phyloP scores from a whole-genome alignment of 1,284 basidiomycete genomes.

The Heterobasidion parviporum region DNA sequence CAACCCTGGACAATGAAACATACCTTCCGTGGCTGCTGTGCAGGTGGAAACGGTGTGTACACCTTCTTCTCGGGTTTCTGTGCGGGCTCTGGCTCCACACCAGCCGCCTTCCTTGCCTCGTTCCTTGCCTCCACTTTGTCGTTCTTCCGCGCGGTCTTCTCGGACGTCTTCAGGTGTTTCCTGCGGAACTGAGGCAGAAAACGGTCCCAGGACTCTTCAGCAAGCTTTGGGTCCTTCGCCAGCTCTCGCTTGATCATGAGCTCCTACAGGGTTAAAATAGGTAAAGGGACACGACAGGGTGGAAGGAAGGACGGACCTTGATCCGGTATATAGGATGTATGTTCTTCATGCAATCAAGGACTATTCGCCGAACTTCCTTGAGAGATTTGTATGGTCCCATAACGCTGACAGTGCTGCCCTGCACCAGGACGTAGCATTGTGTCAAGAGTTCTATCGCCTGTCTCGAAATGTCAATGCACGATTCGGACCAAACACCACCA shows the following conservation, averaged over 20 bases:
- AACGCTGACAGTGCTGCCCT: constrained; percentile 95
- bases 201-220: constrained; percentile 92
- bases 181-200: constrained; percentile 97
- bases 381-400: constrained; percentile 96
- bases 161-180: constrained; percentile 83
- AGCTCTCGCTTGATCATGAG: constrained; percentile 98
- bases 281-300: not conserved
- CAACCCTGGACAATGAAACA: not conserved
- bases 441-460: constrained; percentile 97
- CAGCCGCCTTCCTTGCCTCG: constrained; percentile 54
- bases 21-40: constrained; percentile 89
- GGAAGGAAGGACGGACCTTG: constrained; percentile 50
- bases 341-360: constrained; percentile 99
- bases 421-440: constrained; percentile 95
- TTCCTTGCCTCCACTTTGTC: constrained; percentile 49
- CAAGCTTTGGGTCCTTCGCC: constrained; percentile 96
- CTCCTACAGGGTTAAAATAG: constrained; percentile 48
- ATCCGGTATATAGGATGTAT: constrained; percentile 99
- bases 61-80: constrained; percentile 77
- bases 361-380: constrained; percentile 92
- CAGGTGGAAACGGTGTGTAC: constrained; percentile 99
- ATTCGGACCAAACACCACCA: not conserved
- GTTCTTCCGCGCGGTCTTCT: constrained; percentile 86
- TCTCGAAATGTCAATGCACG: not conserved
- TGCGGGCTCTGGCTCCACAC: constrained; percentile 34